Conservation (phyloP, 2,329 filamentous ascomycete species). For the Aspergillus caelatus region DNA sequence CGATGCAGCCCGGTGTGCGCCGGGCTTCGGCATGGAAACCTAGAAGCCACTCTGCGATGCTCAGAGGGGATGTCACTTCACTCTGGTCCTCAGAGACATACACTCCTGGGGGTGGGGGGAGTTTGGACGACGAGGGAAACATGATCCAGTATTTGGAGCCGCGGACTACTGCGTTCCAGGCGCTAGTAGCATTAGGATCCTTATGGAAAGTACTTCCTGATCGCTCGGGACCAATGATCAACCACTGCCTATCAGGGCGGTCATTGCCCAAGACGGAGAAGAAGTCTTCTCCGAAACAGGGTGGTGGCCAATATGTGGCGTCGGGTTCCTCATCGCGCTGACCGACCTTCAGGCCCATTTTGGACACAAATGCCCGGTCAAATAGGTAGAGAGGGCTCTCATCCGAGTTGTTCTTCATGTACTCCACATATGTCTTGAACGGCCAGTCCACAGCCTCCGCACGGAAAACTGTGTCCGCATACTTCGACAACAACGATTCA, state of each 20-base stretch:
- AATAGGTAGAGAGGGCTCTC: slow-evolving; percentile 94
- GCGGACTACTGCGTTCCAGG: slow-evolving; percentile 91
- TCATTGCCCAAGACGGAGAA: slow-evolving; percentile 78
- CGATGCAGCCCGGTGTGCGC: slow-evolving; percentile 72
- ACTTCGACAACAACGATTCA: slow-evolving; percentile 65
- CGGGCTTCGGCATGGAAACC: slow-evolving; percentile 86
- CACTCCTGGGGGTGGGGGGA: slow-evolving; percentile 78
- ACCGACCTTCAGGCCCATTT: slow-evolving; percentile 73
- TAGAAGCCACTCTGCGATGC: slow-evolving; percentile 95
- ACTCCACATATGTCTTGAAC: slow-evolving; percentile 75
- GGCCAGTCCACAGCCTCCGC: slow-evolving; percentile 95
- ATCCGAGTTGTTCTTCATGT: slow-evolving; percentile 77
- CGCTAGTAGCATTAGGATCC: slow-evolving; percentile 68
- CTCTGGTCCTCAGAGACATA: slow-evolving; percentile 86
- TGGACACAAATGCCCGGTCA: slow-evolving; percentile 81
- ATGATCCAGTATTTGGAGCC: slow-evolving; percentile 98
- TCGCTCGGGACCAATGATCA: slow-evolving; percentile 84
- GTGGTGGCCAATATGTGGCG: slow-evolving; percentile 74
- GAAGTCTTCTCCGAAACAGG: slow-evolving; percentile 83
- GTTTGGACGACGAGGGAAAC: slow-evolving; percentile 72
- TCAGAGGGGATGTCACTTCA: slow-evolving; percentile 90
- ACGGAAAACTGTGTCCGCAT: slow-evolving; percentile 71
- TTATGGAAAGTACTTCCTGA: slow-evolving; percentile 97
- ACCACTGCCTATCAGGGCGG: slow-evolving; percentile 86
- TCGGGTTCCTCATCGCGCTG: slow-evolving; percentile 40